Evolutionary conservation across 257 asterid genomes (phyloP).

Genomic region (Ballota nigra): DNA sequence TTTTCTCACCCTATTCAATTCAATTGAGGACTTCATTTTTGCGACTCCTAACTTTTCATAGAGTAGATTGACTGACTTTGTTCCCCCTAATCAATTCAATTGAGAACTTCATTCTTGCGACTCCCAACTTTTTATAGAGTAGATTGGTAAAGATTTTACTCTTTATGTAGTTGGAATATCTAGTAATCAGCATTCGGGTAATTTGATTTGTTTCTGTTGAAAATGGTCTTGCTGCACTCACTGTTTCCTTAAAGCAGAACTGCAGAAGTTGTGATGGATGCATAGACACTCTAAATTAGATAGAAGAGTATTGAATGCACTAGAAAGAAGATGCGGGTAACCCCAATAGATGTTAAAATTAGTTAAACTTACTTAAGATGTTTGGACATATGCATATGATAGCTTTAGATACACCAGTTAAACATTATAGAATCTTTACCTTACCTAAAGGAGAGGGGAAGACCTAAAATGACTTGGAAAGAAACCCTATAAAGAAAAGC

Average conservation of each 20-base stretch:
- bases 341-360: not conserved
- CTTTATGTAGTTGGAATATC: not conserved
- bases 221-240: constrained; percentile 2
- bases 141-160: not conserved
- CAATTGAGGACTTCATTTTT: not conserved
- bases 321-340: not conserved
- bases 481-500: not conserved
- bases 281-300: not conserved
- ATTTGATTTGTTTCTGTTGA: not conserved
- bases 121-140: not conserved
- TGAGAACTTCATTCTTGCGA: not conserved
- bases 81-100: not conserved
- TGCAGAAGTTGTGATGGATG: not conserved
- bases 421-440: not conserved
- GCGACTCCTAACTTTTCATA: not conserved
- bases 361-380: not conserved
- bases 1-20: not conserved
- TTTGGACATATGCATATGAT: not conserved
- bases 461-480: not conserved
- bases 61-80: not conserved
- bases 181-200: not conserved
- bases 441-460: not conserved
- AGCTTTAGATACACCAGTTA: not conserved
- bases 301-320: not conserved
- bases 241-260: not conserved